A percentile compares a stretch with the other conserved stretches of the same genome.
Conservation (phyloP, 2,329 filamentous ascomycete genomes). For the Stemphylium beticola region DNA sequence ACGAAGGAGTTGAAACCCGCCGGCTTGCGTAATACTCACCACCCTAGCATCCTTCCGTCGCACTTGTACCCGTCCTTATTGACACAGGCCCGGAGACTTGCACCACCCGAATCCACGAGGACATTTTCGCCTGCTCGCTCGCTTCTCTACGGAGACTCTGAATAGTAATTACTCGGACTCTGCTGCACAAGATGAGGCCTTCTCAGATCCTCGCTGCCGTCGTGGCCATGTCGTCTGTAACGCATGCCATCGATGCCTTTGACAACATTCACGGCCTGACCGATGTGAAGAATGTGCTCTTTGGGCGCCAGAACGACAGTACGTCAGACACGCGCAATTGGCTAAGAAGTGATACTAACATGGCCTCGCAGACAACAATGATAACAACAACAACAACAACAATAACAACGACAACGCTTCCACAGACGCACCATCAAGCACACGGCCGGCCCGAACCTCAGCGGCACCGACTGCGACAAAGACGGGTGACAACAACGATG, state of each 20-base stretch:
- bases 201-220: constrained; percentile 48
- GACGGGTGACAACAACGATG: constrained; percentile 17
- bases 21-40: constrained; percentile 17
- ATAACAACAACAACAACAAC: constrained; percentile 9
- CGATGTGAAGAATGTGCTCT: constrained; percentile 37
- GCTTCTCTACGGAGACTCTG: constrained; percentile 15
- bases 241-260: constrained; percentile 44
- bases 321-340: not conserved
- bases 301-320: constrained; percentile 42
- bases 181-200: constrained; percentile 42
- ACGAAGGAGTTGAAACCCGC: constrained; percentile 23
- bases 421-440: constrained; percentile 23
- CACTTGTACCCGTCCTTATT: constrained; percentile 30
- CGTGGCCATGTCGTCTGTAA: constrained; percentile 46
- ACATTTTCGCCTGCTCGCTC: constrained; percentile 17
- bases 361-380: constrained; percentile 1
- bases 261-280: constrained; percentile 38
- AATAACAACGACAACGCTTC: constrained; percentile 16
- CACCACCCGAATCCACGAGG: constrained; percentile 25
- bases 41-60: constrained; percentile 14
- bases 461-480: constrained; percentile 18
- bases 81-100: constrained; percentile 29
- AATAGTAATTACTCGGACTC: not conserved
- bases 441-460: constrained; percentile 13
- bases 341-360: not conserved